Percentiles rank a stretch among this genome's conserved stretches.
Conservation (phyloP, 805 yeast genomes). For the Blastobotrys muscicola region DNA sequence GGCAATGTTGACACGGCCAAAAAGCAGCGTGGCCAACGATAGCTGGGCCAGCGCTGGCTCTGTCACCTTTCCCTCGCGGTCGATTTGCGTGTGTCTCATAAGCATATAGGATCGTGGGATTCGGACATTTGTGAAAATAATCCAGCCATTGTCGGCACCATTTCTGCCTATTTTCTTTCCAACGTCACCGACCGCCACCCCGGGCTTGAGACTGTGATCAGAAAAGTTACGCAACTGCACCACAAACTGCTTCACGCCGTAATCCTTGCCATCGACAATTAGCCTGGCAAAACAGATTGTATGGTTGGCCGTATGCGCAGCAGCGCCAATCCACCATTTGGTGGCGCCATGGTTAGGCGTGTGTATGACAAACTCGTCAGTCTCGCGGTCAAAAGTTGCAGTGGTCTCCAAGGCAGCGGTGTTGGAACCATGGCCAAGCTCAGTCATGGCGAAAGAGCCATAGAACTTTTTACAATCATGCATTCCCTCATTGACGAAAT, state of each 20-base stretch:
- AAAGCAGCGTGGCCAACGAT: slow-evolving; percentile 76
- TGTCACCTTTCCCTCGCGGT: slow-evolving; percentile 57
- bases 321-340: slow-evolving; percentile 99
- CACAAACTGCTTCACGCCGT: slow-evolving; percentile 85
- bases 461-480: slow-evolving; percentile 31
- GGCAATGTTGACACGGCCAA: slow-evolving; percentile 88
- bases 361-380: slow-evolving; percentile 60
- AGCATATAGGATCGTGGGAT: slow-evolving; percentile 81
- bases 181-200: slow-evolving; percentile 79
- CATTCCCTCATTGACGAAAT: slow-evolving; percentile 62
- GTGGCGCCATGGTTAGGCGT: slow-evolving; percentile 91
- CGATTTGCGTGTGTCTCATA: slow-evolving; percentile 66
- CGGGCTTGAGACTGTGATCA: slow-evolving; percentile 60
- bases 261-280: slow-evolving; percentile 69
- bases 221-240: slow-evolving; percentile 75
- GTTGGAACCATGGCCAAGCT: slow-evolving; percentile 84
- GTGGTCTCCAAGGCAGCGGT: slow-evolving; percentile 88
- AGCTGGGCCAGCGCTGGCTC: slow-evolving; percentile 82
- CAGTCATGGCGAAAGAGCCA: slow-evolving; percentile 91
- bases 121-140: slow-evolving; percentile 73
- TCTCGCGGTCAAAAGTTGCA: slow-evolving; percentile 61
- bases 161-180: slow-evolving; percentile 95
- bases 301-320: slow-evolving; percentile 91
- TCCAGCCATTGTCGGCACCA: slow-evolving; percentile 97
- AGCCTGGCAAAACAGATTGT: slow-evolving; percentile 73